Evolutionary conservation across 345 rosid genomes (phyloP).

Genomic region (Anastatica hierochuntica): DNA sequence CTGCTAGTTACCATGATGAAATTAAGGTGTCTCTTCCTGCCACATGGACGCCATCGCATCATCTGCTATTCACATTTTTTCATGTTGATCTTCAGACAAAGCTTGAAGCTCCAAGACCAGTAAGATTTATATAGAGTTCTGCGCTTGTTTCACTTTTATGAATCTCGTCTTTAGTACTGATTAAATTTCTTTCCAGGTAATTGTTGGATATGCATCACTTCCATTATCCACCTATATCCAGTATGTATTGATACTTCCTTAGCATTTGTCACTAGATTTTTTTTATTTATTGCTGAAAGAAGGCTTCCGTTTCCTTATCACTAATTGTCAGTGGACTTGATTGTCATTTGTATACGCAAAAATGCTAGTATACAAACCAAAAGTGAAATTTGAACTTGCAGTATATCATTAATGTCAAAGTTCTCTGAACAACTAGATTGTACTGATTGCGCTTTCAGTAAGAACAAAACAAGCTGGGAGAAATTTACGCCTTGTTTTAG

Average conservation of each 20-base stretch:
- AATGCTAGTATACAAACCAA: constrained; percentile 10
- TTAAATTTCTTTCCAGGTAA: constrained; percentile 41
- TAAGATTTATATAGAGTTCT: constrained; percentile 29
- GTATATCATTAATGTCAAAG: constrained; percentile 6
- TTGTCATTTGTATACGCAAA: constrained; percentile 2
- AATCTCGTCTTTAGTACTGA: constrained; percentile 4
- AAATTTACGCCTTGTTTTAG: constrained; percentile 1
- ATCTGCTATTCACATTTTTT: constrained; percentile 87
- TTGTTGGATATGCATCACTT: constrained; percentile 90
- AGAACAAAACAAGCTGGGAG: not conserved
- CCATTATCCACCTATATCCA: constrained; percentile 83
- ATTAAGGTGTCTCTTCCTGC: constrained; percentile 86
- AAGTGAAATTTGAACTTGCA: constrained; percentile 3
- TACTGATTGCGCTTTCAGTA: not conserved
- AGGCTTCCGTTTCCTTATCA: constrained; percentile 8
- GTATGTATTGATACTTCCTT: constrained; percentile 41
- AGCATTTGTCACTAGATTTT: not conserved
- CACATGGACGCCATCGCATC: constrained; percentile 89
- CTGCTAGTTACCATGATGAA: constrained; percentile 89
- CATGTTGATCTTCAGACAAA: constrained; percentile 97
- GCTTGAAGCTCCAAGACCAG: constrained; percentile 98
- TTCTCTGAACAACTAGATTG: constrained; percentile 10
- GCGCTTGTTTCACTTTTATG: constrained; percentile 11
- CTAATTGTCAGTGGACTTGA: not conserved
- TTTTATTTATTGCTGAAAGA: constrained; percentile 8